Base-by-base conservation (phyloP, 2,329 filamentous ascomycete genomes). In the Alternaria brassicicola region DNA sequence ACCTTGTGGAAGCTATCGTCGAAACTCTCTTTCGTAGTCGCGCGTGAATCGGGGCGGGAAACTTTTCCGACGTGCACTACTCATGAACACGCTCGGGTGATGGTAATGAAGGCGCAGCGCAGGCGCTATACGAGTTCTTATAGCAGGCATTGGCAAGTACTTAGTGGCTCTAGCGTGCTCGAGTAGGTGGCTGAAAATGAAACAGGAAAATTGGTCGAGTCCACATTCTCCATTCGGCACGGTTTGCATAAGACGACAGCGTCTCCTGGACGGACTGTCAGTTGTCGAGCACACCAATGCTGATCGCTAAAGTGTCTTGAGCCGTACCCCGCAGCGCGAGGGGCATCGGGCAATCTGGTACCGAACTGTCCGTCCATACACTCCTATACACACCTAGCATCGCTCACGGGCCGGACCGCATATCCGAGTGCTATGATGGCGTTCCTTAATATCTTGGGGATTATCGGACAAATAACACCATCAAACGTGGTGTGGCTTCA, bases 311-410 rank as follows among this genome's bases (percentile, higher is more conserved):
- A 41, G 48, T 42, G 38, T 49, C 35, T 53, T 17, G 33, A 45
- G 45, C 30, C 12, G 21, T 52, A 51, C 59, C 63, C 53, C 59
- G 42, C 59, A 52, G 52, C 21, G 35, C 54, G 56, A 63, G 55
- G 57, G 50, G 55, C 57, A 31, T 58, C 68, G 68, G 68, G 42
- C 48, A 42, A 64, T 57, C 48, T 57, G 36, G 30, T 47, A 57
- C 65, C 67, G 66, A 71, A 61, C 45, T 43, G 59, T 68, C 65
- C 67, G 64, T 68, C 68, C 67, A 67, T 42, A 67, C 52, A 61
- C 28, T 23, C 19, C 21, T 25, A 19, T 28, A 47, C 21, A 50
- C 42, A 48, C 38, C 33, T 46, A 46, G n/a, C 33, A 57, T 31
- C 41, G 50, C 25, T 57, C 56, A 38, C 51, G 62, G 63, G 35